A percentile compares a stretch with the other conserved stretches of the same genome.
Conservation (phyloP, 129 eudicot genomes). For the Solidago caesia region DNA sequence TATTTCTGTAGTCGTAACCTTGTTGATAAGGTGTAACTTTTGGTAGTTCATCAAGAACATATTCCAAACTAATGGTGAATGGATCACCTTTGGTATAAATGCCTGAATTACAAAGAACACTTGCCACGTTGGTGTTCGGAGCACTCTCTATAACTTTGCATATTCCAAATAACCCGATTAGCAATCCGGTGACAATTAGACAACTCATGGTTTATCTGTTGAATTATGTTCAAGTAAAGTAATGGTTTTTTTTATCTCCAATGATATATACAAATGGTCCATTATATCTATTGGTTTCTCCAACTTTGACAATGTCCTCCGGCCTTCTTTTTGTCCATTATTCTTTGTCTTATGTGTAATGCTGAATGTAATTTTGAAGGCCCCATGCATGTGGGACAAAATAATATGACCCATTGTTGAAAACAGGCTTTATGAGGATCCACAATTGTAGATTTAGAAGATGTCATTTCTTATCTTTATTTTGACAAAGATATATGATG, state of each 20-base stretch:
- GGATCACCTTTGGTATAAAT: constrained; percentile 51
- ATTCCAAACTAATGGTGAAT: constrained; percentile 52
- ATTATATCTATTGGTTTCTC: constrained; percentile 29
- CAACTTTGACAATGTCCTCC: constrained; percentile 24
- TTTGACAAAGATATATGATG: too few relatives aligned
- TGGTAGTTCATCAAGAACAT: constrained; percentile 57
- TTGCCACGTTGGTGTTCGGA: constrained; percentile 47
- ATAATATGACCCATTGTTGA: neutral
- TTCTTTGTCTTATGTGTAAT: constrained; percentile 24
- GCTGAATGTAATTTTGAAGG: constrained; percentile 12
- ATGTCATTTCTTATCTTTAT: neutral
- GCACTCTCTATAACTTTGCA: constrained; percentile 26
- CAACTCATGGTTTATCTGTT: constrained; percentile 28
- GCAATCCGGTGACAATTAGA: constrained; percentile 18
- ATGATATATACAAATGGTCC: constrained; percentile 11
- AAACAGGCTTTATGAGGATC: neutral
- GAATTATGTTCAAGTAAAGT: too few relatives aligned
- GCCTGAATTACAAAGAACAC: constrained; percentile 51
- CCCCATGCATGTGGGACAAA: constrained; percentile 14
- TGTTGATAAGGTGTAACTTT: constrained; percentile 40
- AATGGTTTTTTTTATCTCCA: too few relatives aligned
- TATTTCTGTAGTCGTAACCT: constrained; percentile 52
- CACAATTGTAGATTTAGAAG: too few relatives aligned
- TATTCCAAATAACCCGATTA: constrained; percentile 29
- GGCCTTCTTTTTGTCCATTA: constrained; percentile 17